Evolutionary conservation across 208 protist species (phyloP).

Genomic region (Zelonia costaricensis): DNA sequence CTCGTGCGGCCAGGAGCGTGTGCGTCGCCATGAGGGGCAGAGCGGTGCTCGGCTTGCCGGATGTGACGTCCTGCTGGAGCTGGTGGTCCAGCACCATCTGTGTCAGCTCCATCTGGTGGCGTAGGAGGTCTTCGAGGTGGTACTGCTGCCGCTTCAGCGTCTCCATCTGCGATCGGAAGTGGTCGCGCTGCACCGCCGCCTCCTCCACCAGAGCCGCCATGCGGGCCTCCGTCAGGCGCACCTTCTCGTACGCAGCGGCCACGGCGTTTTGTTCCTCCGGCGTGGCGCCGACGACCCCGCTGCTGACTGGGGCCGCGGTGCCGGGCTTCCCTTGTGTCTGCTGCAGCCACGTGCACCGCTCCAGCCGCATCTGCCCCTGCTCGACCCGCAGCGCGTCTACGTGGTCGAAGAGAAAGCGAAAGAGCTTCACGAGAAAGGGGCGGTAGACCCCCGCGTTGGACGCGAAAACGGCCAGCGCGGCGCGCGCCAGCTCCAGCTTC

Average conservation of each 20-base stretch:
- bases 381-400: constrained; percentile 65
- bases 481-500: constrained; percentile 67
- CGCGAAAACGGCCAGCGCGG: constrained; percentile 74
- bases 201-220: constrained; percentile 82
- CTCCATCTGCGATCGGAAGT: constrained; percentile 66
- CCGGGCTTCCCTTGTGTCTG: not conserved
- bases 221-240: constrained; percentile 61
- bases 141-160: constrained; percentile 36
- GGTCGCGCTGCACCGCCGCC: constrained; percentile 72
- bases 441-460: constrained; percentile 78
- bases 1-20: not conserved
- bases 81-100: constrained; percentile 40
- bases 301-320: not conserved
- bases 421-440: constrained; percentile 56
- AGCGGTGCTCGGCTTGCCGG: constrained; percentile 6
- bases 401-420: constrained; percentile 77
- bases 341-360: constrained; percentile 4
- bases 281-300: not conserved
- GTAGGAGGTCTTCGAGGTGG: constrained; percentile 60
- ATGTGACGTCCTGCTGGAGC: constrained; percentile 10
- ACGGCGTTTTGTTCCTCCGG: constrained; percentile 47
- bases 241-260: constrained; percentile 57
- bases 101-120: constrained; percentile 73
- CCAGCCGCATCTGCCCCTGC: constrained; percentile 16
- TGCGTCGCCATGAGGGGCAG: not conserved